Evolutionary conservation across 108 stramenopile species (phyloP).

Genomic region (Discostella pseudostelligera): DNA sequence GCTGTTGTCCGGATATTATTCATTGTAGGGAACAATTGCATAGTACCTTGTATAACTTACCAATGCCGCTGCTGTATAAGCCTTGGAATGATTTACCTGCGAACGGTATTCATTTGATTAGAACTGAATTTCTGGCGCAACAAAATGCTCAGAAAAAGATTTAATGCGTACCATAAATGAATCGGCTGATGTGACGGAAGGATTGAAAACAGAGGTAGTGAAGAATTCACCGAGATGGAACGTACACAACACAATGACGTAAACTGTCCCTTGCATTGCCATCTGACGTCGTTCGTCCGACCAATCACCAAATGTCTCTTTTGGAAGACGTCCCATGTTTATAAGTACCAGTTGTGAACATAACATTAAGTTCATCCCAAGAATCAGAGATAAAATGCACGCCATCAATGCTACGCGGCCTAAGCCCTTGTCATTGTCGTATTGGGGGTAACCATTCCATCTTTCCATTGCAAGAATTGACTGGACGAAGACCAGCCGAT

Average conservation of each 20-base stretch:
- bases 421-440: constrained; percentile 31
- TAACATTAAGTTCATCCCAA: constrained; percentile 47
- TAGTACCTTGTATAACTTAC: constrained; percentile 38
- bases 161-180: constrained; percentile 62
- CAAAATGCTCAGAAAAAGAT: not conserved
- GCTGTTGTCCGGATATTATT: not conserved
- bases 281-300: constrained; percentile 29
- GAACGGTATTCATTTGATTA: not conserved
- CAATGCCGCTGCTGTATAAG: constrained; percentile 88
- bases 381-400: constrained; percentile 42
- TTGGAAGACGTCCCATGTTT: constrained; percentile 9
- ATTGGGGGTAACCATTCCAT: constrained; percentile 62
- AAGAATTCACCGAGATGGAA: constrained; percentile 91
- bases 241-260: constrained; percentile 55
- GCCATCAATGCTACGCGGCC: constrained; percentile 57
- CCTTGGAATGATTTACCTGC: constrained; percentile 82
- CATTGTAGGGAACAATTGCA: not conserved
- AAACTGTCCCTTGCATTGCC: constrained; percentile 71
- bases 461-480: constrained; percentile 58
- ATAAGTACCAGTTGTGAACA: constrained; percentile 21
- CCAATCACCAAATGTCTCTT: constrained; percentile 11
- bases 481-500: constrained; percentile 45
- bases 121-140: not conserved
- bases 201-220: constrained; percentile 75
- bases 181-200: constrained; percentile 58